A percentile compares a stretch with the other conserved stretches of the same genome.
phyloP scores from a whole-genome alignment of 495 filamentous ascomycete genomes.

The Neurospora sp. region DNA sequence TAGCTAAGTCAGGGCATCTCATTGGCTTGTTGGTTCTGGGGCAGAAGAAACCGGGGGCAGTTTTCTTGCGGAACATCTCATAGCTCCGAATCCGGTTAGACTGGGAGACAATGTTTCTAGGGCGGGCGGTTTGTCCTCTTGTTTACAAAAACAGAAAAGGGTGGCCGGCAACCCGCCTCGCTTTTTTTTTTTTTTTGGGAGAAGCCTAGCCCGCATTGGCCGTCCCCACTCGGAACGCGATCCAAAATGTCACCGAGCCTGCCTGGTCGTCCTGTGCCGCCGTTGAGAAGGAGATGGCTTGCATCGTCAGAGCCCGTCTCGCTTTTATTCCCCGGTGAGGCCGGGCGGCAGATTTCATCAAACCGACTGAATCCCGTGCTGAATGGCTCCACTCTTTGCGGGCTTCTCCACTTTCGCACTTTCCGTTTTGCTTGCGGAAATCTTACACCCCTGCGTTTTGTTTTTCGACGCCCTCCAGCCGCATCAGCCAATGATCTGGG shows the following conservation, averaged over 20 bases:
- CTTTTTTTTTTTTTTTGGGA: background rate
- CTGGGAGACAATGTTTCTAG: constrained; percentile 6
- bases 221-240: constrained; percentile 8
- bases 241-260: background rate
- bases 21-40: constrained; percentile 11
- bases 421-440: background rate
- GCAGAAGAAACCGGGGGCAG: background rate
- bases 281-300: background rate
- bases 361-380: background rate
- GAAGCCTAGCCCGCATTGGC: constrained; percentile 5
- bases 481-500: background rate
- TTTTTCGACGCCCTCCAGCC: background rate
- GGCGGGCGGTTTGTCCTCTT: constrained; percentile 9
- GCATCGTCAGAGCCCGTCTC: background rate
- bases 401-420: background rate
- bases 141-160: constrained; percentile 2
- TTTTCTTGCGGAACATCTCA: constrained; percentile 16
- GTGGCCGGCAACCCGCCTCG: constrained; percentile 2
- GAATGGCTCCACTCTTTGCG: background rate
- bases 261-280: constrained; percentile 8
- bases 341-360: constrained; percentile 8
- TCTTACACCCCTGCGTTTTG: background rate
- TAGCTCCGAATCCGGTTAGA: constrained; percentile 13
- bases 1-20: background rate
- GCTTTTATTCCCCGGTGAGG: constrained; percentile 14